Evolutionary conservation across 805 yeast species (phyloP), one percentile per base, ranked within the genome.

Genomic region (Torulaspora maleeae): DNA sequence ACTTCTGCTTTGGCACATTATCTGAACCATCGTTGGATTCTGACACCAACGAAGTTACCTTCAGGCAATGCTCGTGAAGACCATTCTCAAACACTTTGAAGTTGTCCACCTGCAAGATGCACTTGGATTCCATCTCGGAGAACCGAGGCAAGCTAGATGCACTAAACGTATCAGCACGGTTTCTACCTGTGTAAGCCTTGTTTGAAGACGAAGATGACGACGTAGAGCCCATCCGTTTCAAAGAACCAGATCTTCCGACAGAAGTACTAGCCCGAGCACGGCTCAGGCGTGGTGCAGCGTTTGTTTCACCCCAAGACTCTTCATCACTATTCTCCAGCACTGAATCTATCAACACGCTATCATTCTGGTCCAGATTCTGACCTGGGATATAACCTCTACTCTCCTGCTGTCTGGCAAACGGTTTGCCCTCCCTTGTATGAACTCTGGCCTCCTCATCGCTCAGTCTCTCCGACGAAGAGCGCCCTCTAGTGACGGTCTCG

Each of bases 41-140:
- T 13, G 48, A 30, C 8, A 58, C 47, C 15, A 58, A 28, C 2
- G 62, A 56, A 3, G 55, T 44, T 5, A 56, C 53, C 36, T 51
- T 53, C 27, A 61, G 39, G 36, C 52, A 47, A 40, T 61, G 65
- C 42, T 53, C 60, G 47, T 61, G 65, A 29, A 46, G 50, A 7
- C 63, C 63, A 37, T 59, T 55, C 29, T 58, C 61, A 39, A 40
- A 58, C 4, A 61, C 49, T 29, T 48, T 51, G 43, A 61, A 61
- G 20, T 50, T 49, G 24, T 57, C 59, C 4, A 52, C 51, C 27
- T 54, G 53, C 40, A 54, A 36, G 12, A 55, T 44, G 41, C 53
- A 48, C 27, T 48, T 47, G 3, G 53, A 30, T 13, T 51, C 55
- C 17, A 43, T 34, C 25, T 49, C 56, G 11, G 45, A 37, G 20